Base-by-base conservation (phyloP, 352 stramenopile genomes). In the Phytopythium aichiense region DNA sequence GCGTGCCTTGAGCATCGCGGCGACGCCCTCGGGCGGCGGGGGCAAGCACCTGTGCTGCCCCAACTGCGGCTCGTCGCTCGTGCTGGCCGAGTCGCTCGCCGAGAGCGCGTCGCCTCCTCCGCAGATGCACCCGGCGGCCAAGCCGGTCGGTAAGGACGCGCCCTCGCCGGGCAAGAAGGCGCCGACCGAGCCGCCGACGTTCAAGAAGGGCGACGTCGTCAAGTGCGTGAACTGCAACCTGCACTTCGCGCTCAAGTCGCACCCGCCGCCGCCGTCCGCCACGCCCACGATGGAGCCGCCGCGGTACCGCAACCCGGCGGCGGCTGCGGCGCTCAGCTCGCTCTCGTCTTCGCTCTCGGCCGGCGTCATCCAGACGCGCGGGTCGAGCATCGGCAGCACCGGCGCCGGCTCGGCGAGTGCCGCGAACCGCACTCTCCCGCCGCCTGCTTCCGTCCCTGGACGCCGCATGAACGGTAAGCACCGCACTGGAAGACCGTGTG, bases 181-280 rank as follows among this genome's bases (percentile, higher is more conserved):
- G 18, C 1, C 42, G 15, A 5, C n/a, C 13, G 28, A 53, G 22
- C n/a, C 55, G 16, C 46, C 38, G 16, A 68, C 72, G 59, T 88
- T 91, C 60, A 89, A 89, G 72, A 83, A 90, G 55, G 81, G 81
- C 22, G 84, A 92, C 58, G 75, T 92, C 31, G 80, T 92, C 66
- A 89, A 88, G 55, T 92, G 84, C 65, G 75, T 74, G 45, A 75
- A 50, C 31, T 92, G 84, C 69, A 88, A 83, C 59, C 56, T 88
- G 38, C 74, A 91, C 69, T 92, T 89, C 63, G 80, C 81, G 2
- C 76, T 92, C 53, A 91, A 89, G 56, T 75, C 74, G 46, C 69
- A 68, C 58, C 54, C 62, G 22, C 60, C 51, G 30, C 64, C 35
- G 33, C 58, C 46, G 9, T 25, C 40, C 15, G 3, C 66, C 61